Evolutionary conservation across 2,329 filamentous ascomycete species (phyloP), one percentile per base, ranked within the genome.

Genomic region (Drechslera avenae): DNA sequence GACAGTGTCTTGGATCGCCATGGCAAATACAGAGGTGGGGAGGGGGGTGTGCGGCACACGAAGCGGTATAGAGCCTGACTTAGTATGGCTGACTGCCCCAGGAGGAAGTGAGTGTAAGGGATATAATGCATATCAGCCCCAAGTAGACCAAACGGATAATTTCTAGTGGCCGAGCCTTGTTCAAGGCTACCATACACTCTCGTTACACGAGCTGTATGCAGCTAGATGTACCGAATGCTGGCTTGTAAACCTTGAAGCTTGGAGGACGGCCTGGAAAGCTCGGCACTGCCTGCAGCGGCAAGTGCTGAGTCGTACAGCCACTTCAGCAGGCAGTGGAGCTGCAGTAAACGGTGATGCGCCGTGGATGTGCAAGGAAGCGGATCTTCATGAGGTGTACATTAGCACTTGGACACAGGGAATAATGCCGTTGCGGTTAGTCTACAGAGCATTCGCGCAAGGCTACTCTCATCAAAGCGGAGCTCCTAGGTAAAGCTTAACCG

Each of bases 1-100:
- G 54, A 44, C 26, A 57, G 45, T 48, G 17, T 44, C 45, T 31
- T 48, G 50, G 52, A 56, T 54, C 60, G 57, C 56, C 60, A 58
- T 62, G 51, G 4, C 3, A 47, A 44, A 9, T 10, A 28, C 40
- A 52, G 43, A 51, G 46, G 7, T 8, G 21, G 39, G 28, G n/a
- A n/a, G n/a, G n/a, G n/a, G n/a, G n/a, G n/a, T n/a, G n/a, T 46
- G 50, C 55, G 45, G 55, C 55, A 52, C 52, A 44, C 35, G 40
- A 51, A 52, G 26, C 35, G 50, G 56, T 50, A 55, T 46, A 39
- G 45, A 40, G 23, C 32, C 32, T 39, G 48, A 31, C 42, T 40
- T 49, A 47, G 41, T 44, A 48, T 59, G 48, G 37, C 33, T 46
- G 43, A 28, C 43, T 33, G 46, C 44, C 52, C 36, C 21, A 23